Evolutionary conservation across 202 grass and related monocot species (phyloP), one percentile per base, ranked within the genome.

Genomic region (Setaria italica): DNA sequence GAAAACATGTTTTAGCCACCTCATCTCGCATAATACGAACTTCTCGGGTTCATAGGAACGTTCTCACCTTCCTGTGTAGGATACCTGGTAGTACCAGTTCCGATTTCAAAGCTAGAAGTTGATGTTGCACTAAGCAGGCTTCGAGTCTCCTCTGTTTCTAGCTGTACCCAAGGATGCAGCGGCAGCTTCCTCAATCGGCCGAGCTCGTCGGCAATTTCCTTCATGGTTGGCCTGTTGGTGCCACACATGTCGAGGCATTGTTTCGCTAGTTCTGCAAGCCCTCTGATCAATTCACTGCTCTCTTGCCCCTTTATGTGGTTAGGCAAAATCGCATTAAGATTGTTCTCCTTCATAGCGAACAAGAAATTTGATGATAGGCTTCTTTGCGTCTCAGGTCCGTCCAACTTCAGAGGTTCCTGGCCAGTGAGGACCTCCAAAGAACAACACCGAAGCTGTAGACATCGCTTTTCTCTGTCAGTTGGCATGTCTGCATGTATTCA

Each of bases 391-490:
- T 82, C 87, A 12, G 57, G 3, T 0, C 78, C 87, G 0, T 84
- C 68, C 0, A 87, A 47, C 20, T 78, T 88, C 2, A 92, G 7
- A 16, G 89, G 67, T 30, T 76, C 43, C 21, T 92, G 67, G 1
- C 87, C 74, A 0, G 87, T 92, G 1, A 92, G 60, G 0, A 94
- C 33, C 78, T 92, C 90, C 0, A 94, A 51, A 94, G 50, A 47
- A 94, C 62, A n/a, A 92, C 87, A n/a, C 92, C 87, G 2, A 94
- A 90, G 17, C 90, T 90, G 4, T 92, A 92, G 0, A 92, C 87
- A 1, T 94, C 92, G 4, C 90, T 94, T 48, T 92, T 94, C 11
- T 91, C 78, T 2, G 90, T 92, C 7, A 94, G 72, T 37, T 90
- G 74, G 11, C 74, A 89, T 25, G 87, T 90, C n/a, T 86, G 87